Conservation (phyloP, 1,139 yeast species). For the Fermentozyma sake region DNA sequence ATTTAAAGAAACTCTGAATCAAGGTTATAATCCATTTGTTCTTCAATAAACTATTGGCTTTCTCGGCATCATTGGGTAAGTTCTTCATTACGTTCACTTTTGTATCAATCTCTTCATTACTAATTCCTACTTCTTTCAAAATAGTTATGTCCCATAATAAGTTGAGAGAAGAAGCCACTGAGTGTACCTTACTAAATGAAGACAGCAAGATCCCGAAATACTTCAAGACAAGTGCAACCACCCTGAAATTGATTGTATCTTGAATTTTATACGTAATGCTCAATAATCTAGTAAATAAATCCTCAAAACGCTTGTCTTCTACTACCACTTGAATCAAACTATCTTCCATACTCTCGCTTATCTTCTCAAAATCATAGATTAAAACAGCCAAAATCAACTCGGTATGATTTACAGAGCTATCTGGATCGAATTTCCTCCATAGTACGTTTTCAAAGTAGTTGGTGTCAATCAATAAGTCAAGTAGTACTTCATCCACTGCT, state of each 20-base stretch:
- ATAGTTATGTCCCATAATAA: too few species aligned
- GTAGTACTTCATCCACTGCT: constrained; percentile 4
- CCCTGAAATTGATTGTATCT: constrained; percentile 5
- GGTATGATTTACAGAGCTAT: constrained; percentile 35
- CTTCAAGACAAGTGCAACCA: constrained; percentile 4
- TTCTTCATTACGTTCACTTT: too few species aligned
- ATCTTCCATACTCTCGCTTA: not conserved
- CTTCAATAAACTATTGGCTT: constrained; percentile 3
- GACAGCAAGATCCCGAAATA: constrained; percentile 4
- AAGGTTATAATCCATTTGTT: constrained; percentile 4
- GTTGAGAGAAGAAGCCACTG: too few species aligned
- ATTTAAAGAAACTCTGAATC: constrained; percentile 2
- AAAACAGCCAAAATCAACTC: constrained; percentile 23
- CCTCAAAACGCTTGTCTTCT: constrained; percentile 8
- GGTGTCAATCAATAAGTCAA: constrained; percentile 16
- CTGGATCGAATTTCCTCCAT: constrained; percentile 39
- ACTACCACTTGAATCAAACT: too few species aligned
- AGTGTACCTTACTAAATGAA: too few species aligned
- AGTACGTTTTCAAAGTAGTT: constrained; percentile 24
- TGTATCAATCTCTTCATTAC: too few species aligned
- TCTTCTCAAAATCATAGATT: not conserved
- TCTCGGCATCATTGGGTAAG: too few species aligned
- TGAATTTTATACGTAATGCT: constrained; percentile 5
- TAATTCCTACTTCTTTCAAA: too few species aligned
- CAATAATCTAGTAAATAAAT: constrained; percentile 7